Percentiles rank a stretch among this genome's conserved stretches.
Evolutionary conservation across 2,329 filamentous ascomycete genomes (phyloP).

Genomic region (Colletotrichum filicis): DNA sequence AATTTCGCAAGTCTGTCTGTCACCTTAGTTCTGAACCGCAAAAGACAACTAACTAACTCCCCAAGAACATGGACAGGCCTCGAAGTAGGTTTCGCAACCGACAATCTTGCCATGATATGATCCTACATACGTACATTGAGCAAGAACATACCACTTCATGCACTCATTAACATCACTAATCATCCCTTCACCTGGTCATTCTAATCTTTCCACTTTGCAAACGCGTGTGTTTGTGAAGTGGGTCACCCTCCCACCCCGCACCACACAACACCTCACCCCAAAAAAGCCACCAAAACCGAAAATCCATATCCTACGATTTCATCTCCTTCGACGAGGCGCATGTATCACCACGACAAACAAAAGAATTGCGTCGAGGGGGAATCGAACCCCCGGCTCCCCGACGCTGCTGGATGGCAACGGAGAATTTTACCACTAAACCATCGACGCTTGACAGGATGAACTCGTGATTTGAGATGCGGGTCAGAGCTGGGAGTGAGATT

Average conservation of each 20-base stretch:
- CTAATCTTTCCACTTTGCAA: too few relatives aligned
- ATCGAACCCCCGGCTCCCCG: slow-evolving; percentile 34
- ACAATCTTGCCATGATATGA: too few relatives aligned
- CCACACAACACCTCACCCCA: not conserved
- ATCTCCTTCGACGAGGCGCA: too few relatives aligned
- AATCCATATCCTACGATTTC: not conserved
- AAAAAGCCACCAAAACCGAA: not conserved
- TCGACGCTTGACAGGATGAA: slow-evolving; percentile 1
- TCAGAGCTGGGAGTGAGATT: not conserved
- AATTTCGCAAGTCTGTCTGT: too few relatives aligned
- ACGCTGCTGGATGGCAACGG: slow-evolving; percentile 32
- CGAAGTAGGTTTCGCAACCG: too few relatives aligned
- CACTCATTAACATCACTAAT: too few relatives aligned
- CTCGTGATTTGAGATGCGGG: not conserved
- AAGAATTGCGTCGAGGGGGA: slow-evolving; percentile 29
- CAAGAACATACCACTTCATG: too few relatives aligned
- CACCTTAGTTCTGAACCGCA: too few relatives aligned
- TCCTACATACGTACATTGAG: too few relatives aligned
- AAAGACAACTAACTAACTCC: too few relatives aligned
- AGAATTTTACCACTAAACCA: slow-evolving; percentile 36
- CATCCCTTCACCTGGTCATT: too few relatives aligned
- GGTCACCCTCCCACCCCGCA: not conserved
- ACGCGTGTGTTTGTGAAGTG: not conserved
- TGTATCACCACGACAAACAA: not conserved
- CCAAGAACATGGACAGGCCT: too few relatives aligned